A percentile compares a stretch with the other conserved stretches of the same genome.
phyloP scores from a whole-genome alignment of 2,329 filamentous ascomycete genomes.

The Venturia aucupariae region DNA sequence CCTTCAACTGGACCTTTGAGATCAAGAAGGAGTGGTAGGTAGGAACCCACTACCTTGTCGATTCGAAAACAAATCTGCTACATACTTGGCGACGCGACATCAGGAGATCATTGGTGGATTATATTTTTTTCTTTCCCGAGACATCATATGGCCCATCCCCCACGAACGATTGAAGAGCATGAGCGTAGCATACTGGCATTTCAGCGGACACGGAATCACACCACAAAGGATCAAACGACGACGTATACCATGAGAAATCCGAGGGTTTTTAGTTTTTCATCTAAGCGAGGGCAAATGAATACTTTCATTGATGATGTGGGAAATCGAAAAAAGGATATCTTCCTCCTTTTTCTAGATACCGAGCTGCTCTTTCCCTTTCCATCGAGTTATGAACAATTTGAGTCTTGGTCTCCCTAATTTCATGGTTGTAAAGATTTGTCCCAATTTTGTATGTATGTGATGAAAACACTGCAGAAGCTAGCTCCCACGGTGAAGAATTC shows the following conservation, averaged over 20 bases:
- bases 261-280: not conserved
- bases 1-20: slow-evolving; percentile 94
- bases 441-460: no score
- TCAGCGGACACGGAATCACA: not conserved
- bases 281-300: slow-evolving; percentile 1
- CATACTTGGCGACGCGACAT: not conserved
- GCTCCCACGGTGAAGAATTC: no score
- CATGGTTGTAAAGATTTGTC: no score
- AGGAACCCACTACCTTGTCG: not conserved
- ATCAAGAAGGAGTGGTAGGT: slow-evolving; percentile 93
- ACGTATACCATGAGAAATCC: not conserved
- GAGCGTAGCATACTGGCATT: not conserved
- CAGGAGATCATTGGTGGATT: not conserved
- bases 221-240: not conserved
- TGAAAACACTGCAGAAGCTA: no score
- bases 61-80: not conserved
- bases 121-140: no score
- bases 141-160: no score
- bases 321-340: no score
- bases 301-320: not conserved
- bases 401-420: no score
- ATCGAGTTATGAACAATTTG: no score
- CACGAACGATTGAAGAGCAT: not conserved
- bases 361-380: no score
- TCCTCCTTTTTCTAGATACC: no score